Base-by-base conservation (phyloP, 75 land plant genomes). In the Cryptomeria japonica region DNA sequence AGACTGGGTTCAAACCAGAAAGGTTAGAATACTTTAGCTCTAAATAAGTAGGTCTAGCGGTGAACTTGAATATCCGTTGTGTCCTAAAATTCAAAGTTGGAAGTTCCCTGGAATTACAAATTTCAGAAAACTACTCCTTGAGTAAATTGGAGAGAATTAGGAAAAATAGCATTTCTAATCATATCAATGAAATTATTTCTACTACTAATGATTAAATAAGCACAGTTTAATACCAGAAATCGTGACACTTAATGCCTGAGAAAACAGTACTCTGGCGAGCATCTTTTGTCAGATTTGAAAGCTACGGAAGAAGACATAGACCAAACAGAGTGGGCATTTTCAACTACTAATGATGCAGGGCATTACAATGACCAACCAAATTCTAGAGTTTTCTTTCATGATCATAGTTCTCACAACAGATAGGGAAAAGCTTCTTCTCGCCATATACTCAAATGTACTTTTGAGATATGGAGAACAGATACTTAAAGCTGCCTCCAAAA, bases 91-190 rank as follows among this genome's bases (percentile, higher is more conserved):
- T 41, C 95, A 93, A 72, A 96, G 98, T 38, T 97, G 99, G 99
- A 87, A 36, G 39, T 97, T 92, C 84, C 99, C 99, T 5, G 96
- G 99, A 12, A 96, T 96, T 56, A 96, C 96, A 51, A 96, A 97
- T 85, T 96, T 97, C 80, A 97, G 95, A 78, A 87, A 47, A 22
- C 15, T 46, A 6, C 18, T 36, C 39, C 31, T 37, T 13, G 38
- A 34, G 37, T 37, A 76, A 76, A 42, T 61, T 75, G 36, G 55
- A 36, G n/a, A 31, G 55, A 15, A 73, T 6, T 49, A 47, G 4
- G 79, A 34, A 34, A 0, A 39, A 80, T 8, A n/a, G 11, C n/a
- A 37, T 13, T 84, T 34, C 16, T 22, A 22, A 51, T 37, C 28
- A 61, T 86, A 39, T 36, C 70, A 31, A 16, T 25, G 32, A 10